phyloP scores from a whole-genome alignment of 306 rosid species.

The Sphenostylis stenocarpa region DNA sequence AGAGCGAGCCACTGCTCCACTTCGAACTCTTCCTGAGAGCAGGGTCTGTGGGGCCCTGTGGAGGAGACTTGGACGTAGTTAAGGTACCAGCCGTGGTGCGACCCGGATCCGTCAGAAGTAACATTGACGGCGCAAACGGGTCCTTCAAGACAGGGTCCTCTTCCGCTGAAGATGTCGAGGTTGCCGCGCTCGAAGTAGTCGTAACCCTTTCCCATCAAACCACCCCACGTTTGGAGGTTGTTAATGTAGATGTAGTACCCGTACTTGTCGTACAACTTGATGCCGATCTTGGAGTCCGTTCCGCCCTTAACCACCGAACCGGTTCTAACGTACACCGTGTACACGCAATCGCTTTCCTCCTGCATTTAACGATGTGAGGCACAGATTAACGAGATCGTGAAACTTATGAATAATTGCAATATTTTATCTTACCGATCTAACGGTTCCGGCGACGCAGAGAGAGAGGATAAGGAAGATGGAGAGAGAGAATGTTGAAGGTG shows the following conservation, averaged over 20 bases:
- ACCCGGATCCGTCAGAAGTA: slow-evolving; percentile 75
- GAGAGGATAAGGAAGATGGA: slow-evolving; percentile 32
- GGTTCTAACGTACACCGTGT: slow-evolving; percentile 61
- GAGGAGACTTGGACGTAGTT: slow-evolving; percentile 77
- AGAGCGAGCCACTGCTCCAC: slow-evolving; percentile 88
- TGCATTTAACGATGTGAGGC: slow-evolving; percentile 22
- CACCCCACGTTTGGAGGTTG: slow-evolving; percentile 70
- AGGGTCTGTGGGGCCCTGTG: slow-evolving; percentile 57
- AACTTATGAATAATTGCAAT: background rate
- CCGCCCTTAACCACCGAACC: slow-evolving; percentile 79
- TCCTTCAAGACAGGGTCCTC: slow-evolving; percentile 58
- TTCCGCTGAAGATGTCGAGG: slow-evolving; percentile 83
- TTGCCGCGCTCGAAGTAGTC: slow-evolving; percentile 89
- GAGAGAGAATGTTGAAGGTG: slow-evolving; percentile 5
- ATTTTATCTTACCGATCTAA: slow-evolving; percentile 40
- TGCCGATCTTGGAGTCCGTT: slow-evolving; percentile 60
- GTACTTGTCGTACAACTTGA: slow-evolving; percentile 48
- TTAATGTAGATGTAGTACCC: slow-evolving; percentile 61
- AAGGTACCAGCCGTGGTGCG: slow-evolving; percentile 88
- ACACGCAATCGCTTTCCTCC: slow-evolving; percentile 63
- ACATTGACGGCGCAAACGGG: slow-evolving; percentile 76
- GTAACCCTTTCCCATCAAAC: slow-evolving; percentile 61
- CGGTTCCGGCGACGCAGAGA: slow-evolving; percentile 35
- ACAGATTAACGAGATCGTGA: too few species aligned
- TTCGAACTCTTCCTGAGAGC: slow-evolving; percentile 49